A percentile compares a stretch with the other conserved stretches of the same genome.
These are phyloP conservation scores for Stagonosporopsis cucurbitacearum DNA, from an alignment of 2,329 filamentous ascomycete genomes.

Conservation along the genomic window DNA sequence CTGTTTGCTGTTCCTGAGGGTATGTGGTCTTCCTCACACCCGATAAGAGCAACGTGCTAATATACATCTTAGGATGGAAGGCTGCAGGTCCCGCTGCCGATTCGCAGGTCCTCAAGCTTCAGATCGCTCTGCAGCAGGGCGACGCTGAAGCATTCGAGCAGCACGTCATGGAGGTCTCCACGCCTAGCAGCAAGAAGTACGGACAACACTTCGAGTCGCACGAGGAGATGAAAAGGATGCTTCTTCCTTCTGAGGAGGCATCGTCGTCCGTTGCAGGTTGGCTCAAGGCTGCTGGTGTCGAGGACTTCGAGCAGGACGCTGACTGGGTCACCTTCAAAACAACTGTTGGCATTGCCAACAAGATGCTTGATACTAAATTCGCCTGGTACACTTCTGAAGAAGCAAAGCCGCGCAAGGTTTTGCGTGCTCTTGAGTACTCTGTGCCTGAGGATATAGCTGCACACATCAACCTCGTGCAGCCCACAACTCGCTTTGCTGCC, in stretches of 20 bases:
- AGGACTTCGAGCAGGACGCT: conserved; percentile 49
- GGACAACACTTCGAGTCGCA: conserved; percentile 56
- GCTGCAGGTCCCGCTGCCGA: conserved; percentile 25
- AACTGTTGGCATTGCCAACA: conserved; percentile 48
- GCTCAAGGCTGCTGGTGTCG: conserved; percentile 53
- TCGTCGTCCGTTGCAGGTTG: conserved; percentile 50
- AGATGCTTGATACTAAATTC: conserved; percentile 58
- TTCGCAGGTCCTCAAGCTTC: conserved; percentile 33
- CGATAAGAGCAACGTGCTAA: background rate
- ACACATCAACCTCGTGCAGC: conserved; percentile 58
- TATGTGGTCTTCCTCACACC: conserved; percentile 1
- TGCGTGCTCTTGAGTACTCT: conserved; percentile 53
- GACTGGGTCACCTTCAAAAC: conserved; percentile 46
- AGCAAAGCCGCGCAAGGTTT: conserved; percentile 49
- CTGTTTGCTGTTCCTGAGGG: conserved; percentile 32
- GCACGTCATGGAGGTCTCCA: conserved; percentile 52
- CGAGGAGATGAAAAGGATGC: conserved; percentile 53
- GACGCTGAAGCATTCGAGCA: conserved; percentile 48
- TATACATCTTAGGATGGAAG: conserved; percentile 30
- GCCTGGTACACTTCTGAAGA: conserved; percentile 50
- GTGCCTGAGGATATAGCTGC: conserved; percentile 48
- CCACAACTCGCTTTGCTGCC: conserved; percentile 59
- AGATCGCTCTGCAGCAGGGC: conserved; percentile 41
- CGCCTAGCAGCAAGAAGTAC: conserved; percentile 56
- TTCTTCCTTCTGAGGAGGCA: conserved; percentile 50